Percentiles rank a stretch among this genome's conserved stretches.
Evolutionary conservation across 2,329 filamentous ascomycete genomes (phyloP).

Genomic region (Lasiodiplodia theobromae): DNA sequence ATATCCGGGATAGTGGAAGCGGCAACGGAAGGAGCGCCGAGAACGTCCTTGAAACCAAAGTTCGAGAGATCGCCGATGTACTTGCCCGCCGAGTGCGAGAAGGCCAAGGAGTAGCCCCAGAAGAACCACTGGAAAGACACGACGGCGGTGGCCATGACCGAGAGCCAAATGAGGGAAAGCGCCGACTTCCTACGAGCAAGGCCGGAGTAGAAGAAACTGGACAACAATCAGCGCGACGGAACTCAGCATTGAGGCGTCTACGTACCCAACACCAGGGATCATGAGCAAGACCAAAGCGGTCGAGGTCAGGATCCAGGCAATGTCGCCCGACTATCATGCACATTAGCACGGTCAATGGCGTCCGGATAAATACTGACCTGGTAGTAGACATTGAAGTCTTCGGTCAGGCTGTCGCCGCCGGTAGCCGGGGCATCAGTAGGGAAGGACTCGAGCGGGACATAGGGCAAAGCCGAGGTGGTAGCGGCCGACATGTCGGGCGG

Average conservation of each 20-base stretch:
- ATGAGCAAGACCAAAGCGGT: slow-evolving; percentile 86
- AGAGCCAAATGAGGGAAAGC: slow-evolving; percentile 83
- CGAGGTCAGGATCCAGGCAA: slow-evolving; percentile 79
- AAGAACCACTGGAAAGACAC: slow-evolving; percentile 95
- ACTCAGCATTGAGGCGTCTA: slow-evolving; percentile 28
- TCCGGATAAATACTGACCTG: slow-evolving; percentile 57
- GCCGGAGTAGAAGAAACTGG: slow-evolving; percentile 89
- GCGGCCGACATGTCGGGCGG: slow-evolving; percentile 39
- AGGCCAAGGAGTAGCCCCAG: slow-evolving; percentile 87
- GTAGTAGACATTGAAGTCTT: slow-evolving; percentile 86
- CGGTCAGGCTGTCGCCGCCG: slow-evolving; percentile 67
- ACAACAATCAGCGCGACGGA: neutral
- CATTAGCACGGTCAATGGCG: neutral
- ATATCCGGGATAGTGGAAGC: slow-evolving; percentile 79
- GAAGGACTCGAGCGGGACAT: slow-evolving; percentile 43
- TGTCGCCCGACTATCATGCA: slow-evolving; percentile 72
- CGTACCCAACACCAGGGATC: slow-evolving; percentile 84
- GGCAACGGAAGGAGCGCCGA: slow-evolving; percentile 77
- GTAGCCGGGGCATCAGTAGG: slow-evolving; percentile 66
- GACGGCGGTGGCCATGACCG: slow-evolving; percentile 80
- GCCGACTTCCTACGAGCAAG: slow-evolving; percentile 89
- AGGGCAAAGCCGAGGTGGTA: slow-evolving; percentile 43
- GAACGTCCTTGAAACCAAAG: slow-evolving; percentile 78
- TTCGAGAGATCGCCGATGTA: slow-evolving; percentile 83
- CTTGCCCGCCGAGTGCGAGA: slow-evolving; percentile 76